Base-by-base conservation (phyloP, 305 asterid genomes). In the Fraxinus greggii region DNA sequence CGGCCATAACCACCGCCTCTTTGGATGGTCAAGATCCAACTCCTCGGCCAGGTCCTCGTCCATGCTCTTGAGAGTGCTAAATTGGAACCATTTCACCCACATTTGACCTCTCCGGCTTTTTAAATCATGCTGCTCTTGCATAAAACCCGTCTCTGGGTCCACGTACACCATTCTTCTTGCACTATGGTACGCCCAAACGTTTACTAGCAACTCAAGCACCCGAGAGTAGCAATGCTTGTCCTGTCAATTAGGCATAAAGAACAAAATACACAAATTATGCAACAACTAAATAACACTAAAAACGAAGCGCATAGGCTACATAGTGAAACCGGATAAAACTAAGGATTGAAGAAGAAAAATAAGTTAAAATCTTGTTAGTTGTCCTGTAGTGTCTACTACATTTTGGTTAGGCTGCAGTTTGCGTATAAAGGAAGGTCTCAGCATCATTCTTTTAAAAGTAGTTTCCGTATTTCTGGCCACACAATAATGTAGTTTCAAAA, bases 111-210 rank as follows among this genome's bases (percentile, higher is more conserved):
- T 89, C 72, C 98, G 86, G 84, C 35, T 81, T 76, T 88, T 89
- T 54, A 93, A 83, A 84, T 2, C 75, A 86, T 97, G 98, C 10
- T 92, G 98, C 83, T 97, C 98, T 76, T 89, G 92, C 97, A 92
- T 95, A 12, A 83, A 59, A 21, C 98, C 98, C 0, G 93, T 91
- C 75, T 83, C 86, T 0, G 99, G 98, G 85, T 95, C 89, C 38
- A 97, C 89, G 5, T 95, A 92, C 73, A 97, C 94, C 87, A 92
- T 95, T 85, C 97, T 85, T 84, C 98, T 89, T 28, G 92, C 98
- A 69, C 98, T 95, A 33, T 97, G 99, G 90, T 95, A 97, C 1
- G 94, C 99, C 99, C 99, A 97, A 21, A 97, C 97, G 33, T 97
- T 97, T 54, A 97, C 86, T 1, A 97, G 93, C 75, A 97, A 81